Evolutionary conservation across 306 rosid species (phyloP), one percentile per base, ranked within the genome.

Genomic region (Pyrus bretschneideri): DNA sequence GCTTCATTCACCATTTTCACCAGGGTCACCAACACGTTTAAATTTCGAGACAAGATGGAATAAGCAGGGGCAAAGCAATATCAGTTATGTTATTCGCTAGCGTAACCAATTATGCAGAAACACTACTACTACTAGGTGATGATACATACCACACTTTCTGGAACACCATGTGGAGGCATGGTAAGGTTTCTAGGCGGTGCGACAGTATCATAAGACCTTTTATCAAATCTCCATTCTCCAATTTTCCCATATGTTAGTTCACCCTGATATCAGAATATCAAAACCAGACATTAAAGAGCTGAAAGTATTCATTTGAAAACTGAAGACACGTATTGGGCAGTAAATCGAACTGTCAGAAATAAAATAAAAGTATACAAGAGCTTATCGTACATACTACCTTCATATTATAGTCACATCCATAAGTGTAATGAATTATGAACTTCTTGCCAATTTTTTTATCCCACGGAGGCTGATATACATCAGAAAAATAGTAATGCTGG

Each of bases 171-270:
- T 33, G 97, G 99, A 27, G 99, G 98, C 76, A 91, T 59, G 44
- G 98, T 73, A 44, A 92, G 91, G 86, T 96, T 96, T 83, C 90
- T 86, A 1, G 97, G 99, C 2, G 88, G 96, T 71, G 84, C 80
- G 52, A 66, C 78, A 2, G 2, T 33, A 71, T 58, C 86, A 18
- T 75, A 93, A 15, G 99, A 88, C 81, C 99, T 84, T 81, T 96
- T 96, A 80, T 91, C 99, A 71, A 96, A 96, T 74, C 99, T 89
- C 99, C 99, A 96, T 85, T 96, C 99, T 78, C 99, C 99, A 51
- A 93, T 96, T 81, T 93, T 92, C 80, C 98, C 99, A 81, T 91
- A 89, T 27, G 98, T 96, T 67, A 89, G 58, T 81, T 93, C 94
- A 74, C 99, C 98, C 99, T 92, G 59, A 77, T 60, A 72, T 71